phyloP scores from a whole-genome alignment of 2,329 filamentous ascomycete genomes.

The Tolypocladium ophioglossoides region DNA sequence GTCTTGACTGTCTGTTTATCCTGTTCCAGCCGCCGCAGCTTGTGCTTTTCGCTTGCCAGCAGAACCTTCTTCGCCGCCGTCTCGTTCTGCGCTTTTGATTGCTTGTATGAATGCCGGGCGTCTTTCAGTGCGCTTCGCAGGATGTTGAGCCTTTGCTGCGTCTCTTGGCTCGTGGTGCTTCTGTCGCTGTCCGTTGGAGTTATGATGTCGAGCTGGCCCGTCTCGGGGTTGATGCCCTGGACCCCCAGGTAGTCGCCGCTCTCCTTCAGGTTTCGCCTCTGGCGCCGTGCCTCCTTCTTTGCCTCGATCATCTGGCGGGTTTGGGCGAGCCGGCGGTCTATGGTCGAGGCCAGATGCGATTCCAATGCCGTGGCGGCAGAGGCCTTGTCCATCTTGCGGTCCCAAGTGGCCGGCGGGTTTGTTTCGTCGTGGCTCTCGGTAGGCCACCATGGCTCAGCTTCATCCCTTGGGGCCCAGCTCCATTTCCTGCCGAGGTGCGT shows the following conservation, averaged over 20 bases:
- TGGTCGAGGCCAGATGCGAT: too few relatives aligned
- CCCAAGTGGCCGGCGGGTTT: too few relatives aligned
- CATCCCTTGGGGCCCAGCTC: slow-evolving; percentile 9
- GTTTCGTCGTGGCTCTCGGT: neutral
- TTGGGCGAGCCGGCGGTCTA: neutral
- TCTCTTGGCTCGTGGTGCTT: slow-evolving; percentile 20
- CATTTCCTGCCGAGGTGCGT: slow-evolving; percentile 5
- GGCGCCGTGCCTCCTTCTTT: slow-evolving; percentile 19
- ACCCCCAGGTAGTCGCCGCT: slow-evolving; percentile 50
- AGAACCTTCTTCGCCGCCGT: slow-evolving; percentile 25
- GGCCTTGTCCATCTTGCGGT: neutral
- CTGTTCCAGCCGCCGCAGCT: slow-evolving; percentile 31
- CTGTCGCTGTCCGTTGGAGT: slow-evolving; percentile 38
- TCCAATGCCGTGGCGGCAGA: neutral
- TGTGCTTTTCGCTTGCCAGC: slow-evolving; percentile 20
- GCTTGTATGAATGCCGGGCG: slow-evolving; percentile 21
- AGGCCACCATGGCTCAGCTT: neutral
- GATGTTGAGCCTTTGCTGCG: slow-evolving; percentile 18
- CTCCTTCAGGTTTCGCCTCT: slow-evolving; percentile 36
- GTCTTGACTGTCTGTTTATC: slow-evolving; percentile 41
- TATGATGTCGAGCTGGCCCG: slow-evolving; percentile 40
- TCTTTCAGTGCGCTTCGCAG: slow-evolving; percentile 22
- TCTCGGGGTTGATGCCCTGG: slow-evolving; percentile 46
- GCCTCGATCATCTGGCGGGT: slow-evolving; percentile 9
- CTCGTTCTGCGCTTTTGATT: slow-evolving; percentile 35